Percentiles rank a stretch among this genome's conserved stretches.
phyloP scores from a whole-genome alignment of 2,329 filamentous ascomycete species.

The Byssochlamys sp. region DNA sequence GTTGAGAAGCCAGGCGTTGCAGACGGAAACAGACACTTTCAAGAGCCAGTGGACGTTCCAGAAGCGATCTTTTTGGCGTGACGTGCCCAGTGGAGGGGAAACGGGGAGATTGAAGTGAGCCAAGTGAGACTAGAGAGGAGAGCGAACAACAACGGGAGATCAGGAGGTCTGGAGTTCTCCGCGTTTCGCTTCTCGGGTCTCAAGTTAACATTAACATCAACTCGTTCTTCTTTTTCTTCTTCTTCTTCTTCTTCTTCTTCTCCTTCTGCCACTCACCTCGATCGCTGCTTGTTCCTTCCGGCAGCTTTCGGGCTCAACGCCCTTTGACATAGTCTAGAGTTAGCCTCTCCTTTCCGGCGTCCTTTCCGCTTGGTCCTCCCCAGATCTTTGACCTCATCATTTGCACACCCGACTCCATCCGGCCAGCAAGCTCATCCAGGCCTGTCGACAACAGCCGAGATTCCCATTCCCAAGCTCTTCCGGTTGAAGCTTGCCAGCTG shows the following conservation, averaged over 20 bases:
- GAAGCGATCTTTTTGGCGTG: neutral
- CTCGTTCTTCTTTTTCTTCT: neutral
- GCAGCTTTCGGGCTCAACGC: neutral
- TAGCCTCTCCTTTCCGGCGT: neutral
- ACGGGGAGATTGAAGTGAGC: too few species aligned
- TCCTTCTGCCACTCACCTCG: neutral
- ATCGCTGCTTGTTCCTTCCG: neutral
- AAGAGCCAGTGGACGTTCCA: neutral
- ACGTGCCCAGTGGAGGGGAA: neutral
- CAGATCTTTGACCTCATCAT: slow-evolving; percentile 9
- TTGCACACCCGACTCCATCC: slow-evolving; percentile 1
- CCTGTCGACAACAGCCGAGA: neutral
- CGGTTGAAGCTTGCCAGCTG: neutral
- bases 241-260: neutral
- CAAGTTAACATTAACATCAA: slow-evolving; percentile 10
- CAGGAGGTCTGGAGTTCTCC: neutral
- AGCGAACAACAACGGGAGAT: neutral
- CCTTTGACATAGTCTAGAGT: neutral
- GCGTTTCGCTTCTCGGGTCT: neutral
- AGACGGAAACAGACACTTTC: neutral
- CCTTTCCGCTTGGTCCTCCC: slow-evolving; percentile 9
- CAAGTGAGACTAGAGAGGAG: too few species aligned
- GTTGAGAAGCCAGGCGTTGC: neutral
- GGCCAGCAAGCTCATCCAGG: slow-evolving; percentile 4
- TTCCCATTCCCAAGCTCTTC: neutral